Base-by-base conservation (phyloP, 2,329 filamentous ascomycete species). In the Colletotrichum sp. region DNA sequence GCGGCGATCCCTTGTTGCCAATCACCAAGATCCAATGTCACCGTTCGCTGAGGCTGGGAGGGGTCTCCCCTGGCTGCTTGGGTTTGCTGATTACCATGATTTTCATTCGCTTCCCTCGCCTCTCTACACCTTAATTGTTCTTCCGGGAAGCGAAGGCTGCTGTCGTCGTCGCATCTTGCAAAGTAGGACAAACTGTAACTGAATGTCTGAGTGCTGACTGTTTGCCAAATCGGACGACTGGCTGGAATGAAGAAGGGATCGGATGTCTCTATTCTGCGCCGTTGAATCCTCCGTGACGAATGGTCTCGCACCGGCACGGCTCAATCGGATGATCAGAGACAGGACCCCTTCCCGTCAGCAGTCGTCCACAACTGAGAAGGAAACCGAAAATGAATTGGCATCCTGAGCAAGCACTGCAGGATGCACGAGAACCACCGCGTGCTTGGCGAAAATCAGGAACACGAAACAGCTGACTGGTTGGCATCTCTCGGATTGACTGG, bases 21-120 rank as follows among this genome's bases (percentile, higher is more conserved):
- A 73, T 76, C 70, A 65, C 30, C 44, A 34, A 65, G 64, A 69
- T 64, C 44, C 65, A 34, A 29, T 39, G 59, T 44, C 52, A 69
- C 64, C 59, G 64, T 76, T 69, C 70, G 70, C 73, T 69, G 70
- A 64, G 70, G 64, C 64, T 73, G 44, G 64, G 64, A 73, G 52
- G 72, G 73, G 30, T 44, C n/a, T 44, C 36, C 63, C 73, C 69
- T 75, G 29, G 22, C 63, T 22, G 55, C 69, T 68, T 64, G 57
- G 57, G 27, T 44, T 63, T 36, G 59, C 65, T 69, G 73, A 76
- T 76, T 69, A 49, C 70, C 59, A 59, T 76, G 64, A 61, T 76
- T 73, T 76, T 52, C 70, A 73, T 72, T 76, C 73, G 57, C 70
- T 73, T 73, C 63, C 25, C 39, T 68, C 32, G 27, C 25, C 57